Percentiles rank a stretch among this genome's conserved stretches.
Conservation (phyloP, 257 asterid species). For the Nicotiana otophora region DNA sequence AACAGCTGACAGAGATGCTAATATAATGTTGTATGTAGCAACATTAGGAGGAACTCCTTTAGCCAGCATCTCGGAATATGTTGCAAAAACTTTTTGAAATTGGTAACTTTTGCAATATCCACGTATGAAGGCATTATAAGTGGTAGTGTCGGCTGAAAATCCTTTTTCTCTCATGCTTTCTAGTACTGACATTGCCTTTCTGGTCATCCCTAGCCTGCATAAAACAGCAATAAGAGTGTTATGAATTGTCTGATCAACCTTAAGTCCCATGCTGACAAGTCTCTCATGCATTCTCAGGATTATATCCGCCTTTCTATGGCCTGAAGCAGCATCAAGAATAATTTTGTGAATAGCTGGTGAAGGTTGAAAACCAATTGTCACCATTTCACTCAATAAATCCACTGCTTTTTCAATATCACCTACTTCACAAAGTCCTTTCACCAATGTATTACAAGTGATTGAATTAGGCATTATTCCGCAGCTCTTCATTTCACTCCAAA, state of each 20-base stretch:
- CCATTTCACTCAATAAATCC: slow-evolving; percentile 56
- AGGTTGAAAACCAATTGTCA: slow-evolving; percentile 46
- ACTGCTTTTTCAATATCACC: slow-evolving; percentile 50
- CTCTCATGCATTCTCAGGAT: slow-evolving; percentile 57
- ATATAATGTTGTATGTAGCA: slow-evolving; percentile 63
- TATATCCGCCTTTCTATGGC: slow-evolving; percentile 43
- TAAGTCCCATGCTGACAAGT: slow-evolving; percentile 66
- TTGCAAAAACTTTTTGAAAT: slow-evolving; percentile 45
- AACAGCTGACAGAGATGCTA: slow-evolving; percentile 49
- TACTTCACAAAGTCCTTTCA: slow-evolving; percentile 69
- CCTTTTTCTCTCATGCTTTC: slow-evolving; percentile 64
- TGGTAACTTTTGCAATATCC: slow-evolving; percentile 72
- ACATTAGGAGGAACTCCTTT: slow-evolving; percentile 65
- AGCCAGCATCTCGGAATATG: slow-evolving; percentile 56
- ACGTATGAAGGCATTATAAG: slow-evolving; percentile 70
- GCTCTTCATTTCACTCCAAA: slow-evolving; percentile 63
- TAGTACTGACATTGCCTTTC: slow-evolving; percentile 56
- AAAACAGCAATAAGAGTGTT: slow-evolving; percentile 53
- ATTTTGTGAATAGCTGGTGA: slow-evolving; percentile 48
- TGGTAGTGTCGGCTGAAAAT: slow-evolving; percentile 53
- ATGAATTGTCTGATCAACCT: slow-evolving; percentile 37
- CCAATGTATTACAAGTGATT: slow-evolving; percentile 54
- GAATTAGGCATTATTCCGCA: slow-evolving; percentile 55
- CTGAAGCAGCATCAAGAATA: slow-evolving; percentile 61
- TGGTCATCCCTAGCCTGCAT: slow-evolving; percentile 77